Evolutionary conservation across 495 filamentous ascomycete genomes (phyloP).

Genomic region (Aspergillus heteromorphus): DNA sequence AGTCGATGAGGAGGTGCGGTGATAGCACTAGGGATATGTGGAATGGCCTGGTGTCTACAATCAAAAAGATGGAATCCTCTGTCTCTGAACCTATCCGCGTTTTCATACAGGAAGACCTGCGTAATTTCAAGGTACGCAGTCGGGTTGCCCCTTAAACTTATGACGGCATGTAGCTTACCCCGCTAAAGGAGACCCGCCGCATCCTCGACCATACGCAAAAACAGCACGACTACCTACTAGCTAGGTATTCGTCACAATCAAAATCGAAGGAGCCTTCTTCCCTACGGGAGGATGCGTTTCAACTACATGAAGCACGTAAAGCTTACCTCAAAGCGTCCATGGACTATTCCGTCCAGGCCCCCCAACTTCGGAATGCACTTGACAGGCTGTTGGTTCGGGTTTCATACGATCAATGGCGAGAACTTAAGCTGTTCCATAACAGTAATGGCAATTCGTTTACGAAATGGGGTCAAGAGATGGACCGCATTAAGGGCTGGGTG

Average conservation of each 20-base stretch:
- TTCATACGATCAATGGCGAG: conserved; percentile 79
- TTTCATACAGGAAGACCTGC: conserved; percentile 71
- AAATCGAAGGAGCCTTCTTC: conserved; percentile 92
- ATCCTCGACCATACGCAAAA: conserved; percentile 75
- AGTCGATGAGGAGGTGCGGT: conserved; percentile 76
- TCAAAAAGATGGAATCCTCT: conserved; percentile 67
- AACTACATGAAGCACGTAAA: conserved; percentile 89
- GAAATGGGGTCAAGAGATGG: conserved; percentile 71
- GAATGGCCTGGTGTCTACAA: conserved; percentile 62
- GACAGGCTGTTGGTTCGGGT: conserved; percentile 81
- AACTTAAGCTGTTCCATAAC: conserved; percentile 65
- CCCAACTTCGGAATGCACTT: conserved; percentile 71
- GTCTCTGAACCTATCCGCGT: conserved; percentile 74
- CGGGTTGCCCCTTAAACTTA: not conserved
- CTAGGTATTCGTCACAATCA: conserved; percentile 74
- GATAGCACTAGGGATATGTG: conserved; percentile 85
- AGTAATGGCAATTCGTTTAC: conserved; percentile 50
- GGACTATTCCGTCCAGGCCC: conserved; percentile 85
- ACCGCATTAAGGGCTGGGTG: conserved; percentile 84
- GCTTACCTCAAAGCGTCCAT: conserved; percentile 85
- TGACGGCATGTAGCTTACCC: conserved; percentile 23
- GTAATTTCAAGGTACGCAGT: conserved; percentile 52
- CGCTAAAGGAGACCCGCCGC: conserved; percentile 64
- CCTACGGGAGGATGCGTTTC: conserved; percentile 90
- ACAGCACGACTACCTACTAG: conserved; percentile 69